A percentile compares a stretch with the other conserved stretches of the same genome.
phyloP scores from a whole-genome alignment of 2,329 filamentous ascomycete species.

The Rhynchosporium agropyri region DNA sequence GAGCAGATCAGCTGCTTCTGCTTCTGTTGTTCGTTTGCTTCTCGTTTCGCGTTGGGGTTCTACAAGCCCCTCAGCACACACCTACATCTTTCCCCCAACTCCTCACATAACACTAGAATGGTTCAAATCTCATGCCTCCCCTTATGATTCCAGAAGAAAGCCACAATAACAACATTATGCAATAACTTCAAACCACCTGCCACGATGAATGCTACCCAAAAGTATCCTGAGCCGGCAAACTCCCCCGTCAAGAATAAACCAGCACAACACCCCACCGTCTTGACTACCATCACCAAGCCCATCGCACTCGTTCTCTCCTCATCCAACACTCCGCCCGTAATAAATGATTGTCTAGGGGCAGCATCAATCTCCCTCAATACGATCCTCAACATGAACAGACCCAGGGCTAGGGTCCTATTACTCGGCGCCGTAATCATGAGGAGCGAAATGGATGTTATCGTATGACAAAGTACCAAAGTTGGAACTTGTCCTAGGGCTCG shows the following conservation, averaged over 20 bases:
- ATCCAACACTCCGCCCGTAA: neutral
- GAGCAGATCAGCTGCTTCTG: too few relatives aligned
- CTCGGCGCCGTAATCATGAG: constrained; percentile 10
- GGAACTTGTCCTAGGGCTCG: neutral
- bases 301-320: constrained; percentile 10
- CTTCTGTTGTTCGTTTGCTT: too few relatives aligned
- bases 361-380: constrained; percentile 3
- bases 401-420: neutral
- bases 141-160: constrained; percentile 9
- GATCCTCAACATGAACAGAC: neutral
- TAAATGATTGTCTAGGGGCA: constrained; percentile 5
- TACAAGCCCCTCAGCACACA: neutral
- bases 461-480: constrained; percentile 7
- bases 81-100: neutral
- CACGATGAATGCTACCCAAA: constrained; percentile 6
- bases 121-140: constrained; percentile 7
- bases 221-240: neutral
- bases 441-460: neutral
- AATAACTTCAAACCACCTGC: neutral
- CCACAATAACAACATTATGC: constrained; percentile 6
- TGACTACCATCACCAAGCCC: neutral
- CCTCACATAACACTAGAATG: neutral
- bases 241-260: constrained; percentile 1
- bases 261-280: constrained; percentile 3
- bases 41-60: too few relatives aligned